Conservation (phyloP, 2,329 filamentous ascomycete genomes). For the Madurella fahalii region DNA sequence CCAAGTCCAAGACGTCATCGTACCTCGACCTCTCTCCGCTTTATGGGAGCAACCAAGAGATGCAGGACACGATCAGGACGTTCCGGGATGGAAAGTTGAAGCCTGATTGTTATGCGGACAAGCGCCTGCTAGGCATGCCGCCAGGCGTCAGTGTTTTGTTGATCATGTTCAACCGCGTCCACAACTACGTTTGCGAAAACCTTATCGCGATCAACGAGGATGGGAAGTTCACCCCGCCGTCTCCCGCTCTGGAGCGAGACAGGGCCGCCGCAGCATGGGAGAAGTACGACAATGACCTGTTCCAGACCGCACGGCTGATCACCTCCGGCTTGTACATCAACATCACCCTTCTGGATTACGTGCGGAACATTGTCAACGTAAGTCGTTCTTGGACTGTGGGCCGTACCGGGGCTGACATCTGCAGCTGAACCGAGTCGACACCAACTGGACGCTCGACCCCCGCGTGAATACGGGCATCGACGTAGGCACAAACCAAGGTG, state of each 20-base stretch:
- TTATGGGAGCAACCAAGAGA: constrained; percentile 64
- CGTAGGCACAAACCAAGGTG: constrained; percentile 50
- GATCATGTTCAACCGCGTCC: constrained; percentile 79
- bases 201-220: constrained; percentile 83
- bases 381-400: neutral
- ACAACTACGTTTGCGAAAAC: constrained; percentile 79
- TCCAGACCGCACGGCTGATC: constrained; percentile 73
- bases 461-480: constrained; percentile 61
- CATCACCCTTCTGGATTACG: constrained; percentile 73
- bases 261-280: constrained; percentile 51
- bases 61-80: constrained; percentile 64
- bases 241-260: constrained; percentile 45
- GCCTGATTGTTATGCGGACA: constrained; percentile 67
- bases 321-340: constrained; percentile 74
- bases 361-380: constrained; percentile 51
- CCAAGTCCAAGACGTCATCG: constrained; percentile 62
- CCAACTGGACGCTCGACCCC: constrained; percentile 78
- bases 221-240: constrained; percentile 68
- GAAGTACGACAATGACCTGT: constrained; percentile 72
- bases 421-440: constrained; percentile 61
- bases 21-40: constrained; percentile 69
- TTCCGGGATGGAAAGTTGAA: constrained; percentile 70
- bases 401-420: neutral
- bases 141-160: constrained; percentile 67
- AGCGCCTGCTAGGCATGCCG: constrained; percentile 65